Evolutionary conservation across 2,329 filamentous ascomycete genomes (phyloP).

Genomic region (Emmonsiellopsis sp.): DNA sequence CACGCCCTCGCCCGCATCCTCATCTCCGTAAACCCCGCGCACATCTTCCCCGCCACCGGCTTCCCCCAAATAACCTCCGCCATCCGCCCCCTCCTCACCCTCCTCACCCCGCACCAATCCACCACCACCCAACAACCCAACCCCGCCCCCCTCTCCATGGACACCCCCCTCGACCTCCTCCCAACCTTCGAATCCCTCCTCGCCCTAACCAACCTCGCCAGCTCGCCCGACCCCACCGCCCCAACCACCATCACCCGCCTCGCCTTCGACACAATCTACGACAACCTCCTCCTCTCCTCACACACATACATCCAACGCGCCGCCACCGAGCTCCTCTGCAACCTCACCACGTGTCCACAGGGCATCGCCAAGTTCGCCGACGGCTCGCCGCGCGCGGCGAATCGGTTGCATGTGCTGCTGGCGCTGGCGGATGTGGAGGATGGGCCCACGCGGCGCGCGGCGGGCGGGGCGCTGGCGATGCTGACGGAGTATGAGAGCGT

Average conservation of each 20-base stretch:
- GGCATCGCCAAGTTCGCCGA: slow-evolving; percentile 40
- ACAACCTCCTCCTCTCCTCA: slow-evolving; percentile 70
- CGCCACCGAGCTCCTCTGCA: slow-evolving; percentile 81
- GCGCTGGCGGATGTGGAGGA: slow-evolving; percentile 85
- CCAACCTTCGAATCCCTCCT: slow-evolving; percentile 85
- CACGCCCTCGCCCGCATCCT: slow-evolving; percentile 77
- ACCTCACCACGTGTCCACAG: slow-evolving; percentile 49
- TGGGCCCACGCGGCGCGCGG: slow-evolving; percentile 65
- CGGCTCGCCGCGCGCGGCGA: slow-evolving; percentile 54
- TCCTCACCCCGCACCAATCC: slow-evolving; percentile 57
- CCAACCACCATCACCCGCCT: slow-evolving; percentile 65
- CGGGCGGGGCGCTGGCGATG: slow-evolving; percentile 79
- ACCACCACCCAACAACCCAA: slow-evolving; percentile 30
- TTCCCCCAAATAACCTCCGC: slow-evolving; percentile 63
- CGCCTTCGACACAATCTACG: slow-evolving; percentile 60
- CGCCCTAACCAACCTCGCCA: slow-evolving; percentile 88
- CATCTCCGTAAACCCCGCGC: slow-evolving; percentile 73
- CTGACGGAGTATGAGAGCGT: slow-evolving; percentile 70
- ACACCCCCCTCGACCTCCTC: slow-evolving; percentile 62
- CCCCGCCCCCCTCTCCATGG: slow-evolving; percentile 17
- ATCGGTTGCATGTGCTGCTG: slow-evolving; percentile 72
- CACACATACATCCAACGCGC: slow-evolving; percentile 73
- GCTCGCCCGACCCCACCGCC: slow-evolving; percentile 36
- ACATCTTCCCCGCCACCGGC: slow-evolving; percentile 73
- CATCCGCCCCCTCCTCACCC: slow-evolving; percentile 69